A percentile compares a stretch with the other conserved stretches of the same genome.
These are phyloP conservation scores for Megacollybia platyphylla DNA, from an alignment of 1,284 basidiomycete genomes.

Conservation along the genomic window DNA sequence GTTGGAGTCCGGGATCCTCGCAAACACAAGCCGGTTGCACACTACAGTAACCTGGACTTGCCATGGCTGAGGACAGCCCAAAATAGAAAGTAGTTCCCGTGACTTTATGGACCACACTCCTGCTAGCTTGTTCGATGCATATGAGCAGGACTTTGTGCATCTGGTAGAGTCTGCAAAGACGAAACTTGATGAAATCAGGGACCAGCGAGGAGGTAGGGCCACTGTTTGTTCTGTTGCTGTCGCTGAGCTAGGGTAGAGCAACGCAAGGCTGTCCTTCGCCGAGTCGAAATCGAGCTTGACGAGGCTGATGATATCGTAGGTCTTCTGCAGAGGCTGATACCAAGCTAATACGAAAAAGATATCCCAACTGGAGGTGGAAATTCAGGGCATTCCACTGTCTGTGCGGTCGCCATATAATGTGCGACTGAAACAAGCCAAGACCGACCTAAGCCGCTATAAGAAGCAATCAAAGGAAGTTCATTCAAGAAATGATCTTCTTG, in stretches of 20 bases:
- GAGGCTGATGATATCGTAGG: constrained; percentile 95
- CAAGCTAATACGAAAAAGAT: constrained; percentile 35
- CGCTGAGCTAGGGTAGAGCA: constrained; percentile 42
- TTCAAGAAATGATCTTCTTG: constrained; percentile 49
- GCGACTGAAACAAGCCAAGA: constrained; percentile 63
- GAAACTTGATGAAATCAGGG: constrained; percentile 52
- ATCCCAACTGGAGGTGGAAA: constrained; percentile 98
- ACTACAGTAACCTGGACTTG: no score
- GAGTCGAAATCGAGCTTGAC: constrained; percentile 92
- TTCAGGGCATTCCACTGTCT: constrained; percentile 89
- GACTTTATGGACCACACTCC: neutral
- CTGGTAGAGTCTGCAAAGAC: constrained; percentile 54
- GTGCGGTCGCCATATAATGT: constrained; percentile 63
- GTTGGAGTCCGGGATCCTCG: no score
- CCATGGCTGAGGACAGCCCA: no score
- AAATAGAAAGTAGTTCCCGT: no score
- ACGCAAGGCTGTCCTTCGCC: constrained; percentile 69
- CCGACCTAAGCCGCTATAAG: constrained; percentile 66
- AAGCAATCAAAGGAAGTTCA: constrained; percentile 61
- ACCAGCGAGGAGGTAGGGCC: constrained; percentile 42
- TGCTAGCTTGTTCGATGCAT: constrained; percentile 55
- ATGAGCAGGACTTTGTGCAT: constrained; percentile 71
- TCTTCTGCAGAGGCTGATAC: neutral
- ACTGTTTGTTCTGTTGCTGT: constrained; percentile 3
- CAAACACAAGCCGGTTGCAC: no score